These are phyloP conservation scores for Psilocybe subaeruginosa DNA, from an alignment of 768 basidiomycete genomes.

Conservation along the genomic window DNA sequence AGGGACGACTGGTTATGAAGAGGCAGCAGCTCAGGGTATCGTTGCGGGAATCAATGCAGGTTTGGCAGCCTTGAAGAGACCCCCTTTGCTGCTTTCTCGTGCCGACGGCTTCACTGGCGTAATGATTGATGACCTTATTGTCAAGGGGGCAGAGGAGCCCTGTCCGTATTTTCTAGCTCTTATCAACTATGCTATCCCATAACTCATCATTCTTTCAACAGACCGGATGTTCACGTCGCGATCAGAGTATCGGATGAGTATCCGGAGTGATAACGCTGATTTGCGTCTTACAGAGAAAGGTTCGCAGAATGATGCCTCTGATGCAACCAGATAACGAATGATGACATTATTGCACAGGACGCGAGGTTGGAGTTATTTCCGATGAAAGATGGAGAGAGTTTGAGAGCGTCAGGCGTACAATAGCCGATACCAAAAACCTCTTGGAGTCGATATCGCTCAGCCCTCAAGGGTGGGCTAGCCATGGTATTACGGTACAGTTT, in stretches of 20 bases:
- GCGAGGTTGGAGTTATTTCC: slow-evolving; percentile 46
- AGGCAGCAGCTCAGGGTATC: slow-evolving; percentile 90
- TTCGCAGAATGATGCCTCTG: slow-evolving; percentile 19
- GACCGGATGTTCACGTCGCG: slow-evolving; percentile 95
- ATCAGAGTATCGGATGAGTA: slow-evolving; percentile 87
- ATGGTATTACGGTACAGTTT: slow-evolving; percentile 46
- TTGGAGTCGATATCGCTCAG: slow-evolving; percentile 40
- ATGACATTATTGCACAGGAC: slow-evolving; percentile 32
- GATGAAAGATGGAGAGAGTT: slow-evolving; percentile 46
- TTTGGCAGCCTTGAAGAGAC: slow-evolving; percentile 55
- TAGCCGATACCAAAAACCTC: slow-evolving; percentile 37
- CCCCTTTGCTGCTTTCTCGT: slow-evolving; percentile 70
- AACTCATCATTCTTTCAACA: slow-evolving; percentile 29
- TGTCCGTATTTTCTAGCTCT: slow-evolving; percentile 51
- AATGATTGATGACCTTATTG: slow-evolving; percentile 89
- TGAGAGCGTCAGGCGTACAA: slow-evolving; percentile 30
- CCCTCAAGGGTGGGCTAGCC: slow-evolving; percentile 46
- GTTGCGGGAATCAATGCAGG: slow-evolving; percentile 91
- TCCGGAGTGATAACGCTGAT: slow-evolving; percentile 91
- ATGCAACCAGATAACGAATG: neutral
- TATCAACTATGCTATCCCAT: neutral
- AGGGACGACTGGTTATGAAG: slow-evolving; percentile 94
- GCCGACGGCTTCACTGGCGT: slow-evolving; percentile 89
- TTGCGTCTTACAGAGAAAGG: slow-evolving; percentile 79
- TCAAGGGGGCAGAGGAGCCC: slow-evolving; percentile 90